Conservation (phyloP, 176 grass and related monocot species). For the Hsuehochloa calcarea region DNA sequence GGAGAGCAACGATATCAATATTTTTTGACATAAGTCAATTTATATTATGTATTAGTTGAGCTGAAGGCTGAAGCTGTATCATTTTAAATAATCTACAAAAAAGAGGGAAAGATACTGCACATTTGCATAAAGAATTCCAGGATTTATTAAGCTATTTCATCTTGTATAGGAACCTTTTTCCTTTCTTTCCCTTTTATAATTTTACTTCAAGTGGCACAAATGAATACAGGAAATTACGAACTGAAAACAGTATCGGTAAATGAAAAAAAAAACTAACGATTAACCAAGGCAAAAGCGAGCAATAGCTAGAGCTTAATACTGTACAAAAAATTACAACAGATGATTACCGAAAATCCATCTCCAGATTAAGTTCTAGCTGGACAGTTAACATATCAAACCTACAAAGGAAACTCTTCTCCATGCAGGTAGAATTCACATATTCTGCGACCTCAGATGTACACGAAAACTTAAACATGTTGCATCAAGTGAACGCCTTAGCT, state of each 20-base stretch:
- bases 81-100: background rate
- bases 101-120: background rate
- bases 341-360: slow-evolving; percentile 19
- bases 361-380: background rate
- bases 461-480: background rate
- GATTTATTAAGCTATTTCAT: background rate
- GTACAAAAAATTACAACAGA: slow-evolving; percentile 36
- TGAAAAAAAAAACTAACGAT: background rate
- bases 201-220: background rate
- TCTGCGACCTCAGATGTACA: background rate
- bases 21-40: background rate
- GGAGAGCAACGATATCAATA: background rate
- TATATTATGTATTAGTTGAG: background rate
- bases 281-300: background rate
- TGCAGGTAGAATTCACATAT: slow-evolving; percentile 22
- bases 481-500: background rate
- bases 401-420: background rate
- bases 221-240: background rate
- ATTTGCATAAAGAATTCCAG: background rate
- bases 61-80: background rate
- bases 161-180: background rate
- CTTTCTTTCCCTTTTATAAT: background rate
- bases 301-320: slow-evolving; percentile 21
- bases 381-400: slow-evolving; percentile 13
- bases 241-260: background rate